Base-by-base conservation (phyloP, 257 asterid species). In the Galeopsis tetrahit region DNA sequence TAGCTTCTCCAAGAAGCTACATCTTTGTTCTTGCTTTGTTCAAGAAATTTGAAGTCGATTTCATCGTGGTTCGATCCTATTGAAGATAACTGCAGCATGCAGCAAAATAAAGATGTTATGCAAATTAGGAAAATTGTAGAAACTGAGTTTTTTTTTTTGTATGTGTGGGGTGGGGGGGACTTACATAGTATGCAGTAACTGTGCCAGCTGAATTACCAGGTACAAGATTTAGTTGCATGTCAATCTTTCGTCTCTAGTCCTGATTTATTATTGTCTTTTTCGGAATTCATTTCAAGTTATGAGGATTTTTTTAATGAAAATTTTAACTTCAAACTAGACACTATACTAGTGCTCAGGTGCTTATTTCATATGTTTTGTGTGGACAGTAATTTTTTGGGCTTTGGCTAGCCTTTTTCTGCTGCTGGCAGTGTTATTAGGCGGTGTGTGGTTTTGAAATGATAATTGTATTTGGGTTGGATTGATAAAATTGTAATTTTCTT, bases 191-290 rank as follows among this genome's bases (percentile, higher is more conserved):
- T 10, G 88, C 58, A 0, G 87, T 80, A 34, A 80, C 84, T 0
- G 89, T 82, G 82, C 87, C 89, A 4, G 89, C 87, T 17, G 89
- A 85, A 72, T 85, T 82, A 10, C 85, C 85, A 1, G 87, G 84
- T 10, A 85, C 87, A 42, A 85, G 87, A 75, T 80, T 85, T 42
- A 85, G 46, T 46, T 82, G 83, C 79, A 82, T 75, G 78, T 85
- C 87, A 9, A 75, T 76, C 63, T 48, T 39, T 17, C 31, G 28
- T 49, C 31, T 21, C 17, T 60, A 33, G 35, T 62, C 51, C 1
- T 42, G 58, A 6, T 61, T 74, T 52, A 56, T 44, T 13, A 31
- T 67, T 70, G 68, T 73, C 67, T 56, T 75, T 63, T 72, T 66
- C 15, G 55, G 35, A 46, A 48, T 68, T 72, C 32, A 68, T 51